These are phyloP conservation scores for Ascochyta fabae DNA, from an alignment of 2,329 filamentous ascomycete genomes.

Conservation along the genomic window DNA sequence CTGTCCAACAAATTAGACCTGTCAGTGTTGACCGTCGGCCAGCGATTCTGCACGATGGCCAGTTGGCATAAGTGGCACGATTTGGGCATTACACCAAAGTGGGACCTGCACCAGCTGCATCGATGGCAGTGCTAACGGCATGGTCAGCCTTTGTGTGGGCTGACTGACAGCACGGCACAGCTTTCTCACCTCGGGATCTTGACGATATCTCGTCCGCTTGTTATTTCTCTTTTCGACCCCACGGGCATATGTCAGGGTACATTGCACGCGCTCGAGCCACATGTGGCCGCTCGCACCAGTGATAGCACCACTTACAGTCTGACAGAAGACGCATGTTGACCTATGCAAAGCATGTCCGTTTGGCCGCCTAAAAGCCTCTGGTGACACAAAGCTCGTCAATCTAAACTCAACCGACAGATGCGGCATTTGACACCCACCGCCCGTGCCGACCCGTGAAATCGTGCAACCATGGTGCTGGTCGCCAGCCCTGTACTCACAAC, in stretches of 20 bases:
- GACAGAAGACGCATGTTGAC: slow-evolving; percentile 27
- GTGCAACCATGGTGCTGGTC: slow-evolving; percentile 21
- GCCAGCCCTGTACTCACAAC: slow-evolving; percentile 14
- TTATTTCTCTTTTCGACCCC: slow-evolving; percentile 28
- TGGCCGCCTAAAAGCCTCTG: slow-evolving; percentile 21
- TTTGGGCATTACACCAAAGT: slow-evolving; percentile 5
- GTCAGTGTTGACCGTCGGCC: slow-evolving; percentile 6
- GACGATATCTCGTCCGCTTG: slow-evolving; percentile 29
- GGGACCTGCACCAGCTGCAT: not conserved
- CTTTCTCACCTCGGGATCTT: slow-evolving; percentile 20
- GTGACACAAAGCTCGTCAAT: slow-evolving; percentile 45
- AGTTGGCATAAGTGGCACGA: slow-evolving; percentile 11
- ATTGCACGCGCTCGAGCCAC: slow-evolving; percentile 24
- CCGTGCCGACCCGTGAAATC: slow-evolving; percentile 47
- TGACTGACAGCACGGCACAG: slow-evolving; percentile 27
- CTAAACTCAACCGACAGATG: slow-evolving; percentile 34
- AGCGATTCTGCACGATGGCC: slow-evolving; percentile 12
- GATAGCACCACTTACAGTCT: slow-evolving; percentile 18
- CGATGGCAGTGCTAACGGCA: not conserved
- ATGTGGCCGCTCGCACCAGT: slow-evolving; percentile 11
- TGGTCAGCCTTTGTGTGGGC: not conserved
- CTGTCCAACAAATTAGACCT: slow-evolving; percentile 1
- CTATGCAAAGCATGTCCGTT: slow-evolving; percentile 33
- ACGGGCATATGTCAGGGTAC: slow-evolving; percentile 31
- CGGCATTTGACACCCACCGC: slow-evolving; percentile 31